Base-by-base conservation (phyloP, 768 basidiomycete genomes). In the Lactifluus subvellereus region DNA sequence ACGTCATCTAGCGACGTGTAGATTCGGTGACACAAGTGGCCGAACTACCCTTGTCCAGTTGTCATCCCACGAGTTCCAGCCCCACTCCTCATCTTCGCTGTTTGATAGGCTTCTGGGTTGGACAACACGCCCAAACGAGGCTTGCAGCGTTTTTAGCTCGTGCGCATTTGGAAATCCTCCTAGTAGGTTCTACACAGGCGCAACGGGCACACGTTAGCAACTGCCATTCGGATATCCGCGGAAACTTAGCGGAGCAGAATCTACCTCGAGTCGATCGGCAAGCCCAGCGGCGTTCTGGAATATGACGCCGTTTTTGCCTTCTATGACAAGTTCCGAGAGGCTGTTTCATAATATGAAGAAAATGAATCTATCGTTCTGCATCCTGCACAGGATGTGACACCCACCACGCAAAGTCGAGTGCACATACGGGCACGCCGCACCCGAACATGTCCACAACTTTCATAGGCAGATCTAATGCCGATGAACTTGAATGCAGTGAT, bases 401-500 rank as follows among this genome's bases (percentile, higher is more conserved):
- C n/a, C 65, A 95, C 94, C 92, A 96, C 47, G 79, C 76, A 71
- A 96, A 99, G 54, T 86, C 80, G 3, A 94, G 79, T 0, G 97
- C 95, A 65, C 95, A 89, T 8, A 98, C 97, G 0, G 96, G 96
- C 60, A 98, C 78, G 5, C 88, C 88, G 68, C 95, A 98, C 4
- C 97, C 97, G 76, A 98, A 98, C 96, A 98, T 98, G 73, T 99
- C 97, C 7, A 99, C 94, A 5, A 99, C 86, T 74, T 99, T 99
- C 97, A 99, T 99, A 3, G 97, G 97, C 59, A 99, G 77, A 74
- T 99, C 97, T 60, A 94, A 76, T 1, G 83, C 89, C 2, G 92
- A 95, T 0, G 92, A 93, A 72, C 92, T 95, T 6, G 85, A 84
- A 75, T 99, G 97, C 54, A 99, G 75, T 64, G 86, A 94, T 61